Evolutionary conservation across 2,329 filamentous ascomycete species (phyloP).

Genomic region (Pseudodiploospora longispora): DNA sequence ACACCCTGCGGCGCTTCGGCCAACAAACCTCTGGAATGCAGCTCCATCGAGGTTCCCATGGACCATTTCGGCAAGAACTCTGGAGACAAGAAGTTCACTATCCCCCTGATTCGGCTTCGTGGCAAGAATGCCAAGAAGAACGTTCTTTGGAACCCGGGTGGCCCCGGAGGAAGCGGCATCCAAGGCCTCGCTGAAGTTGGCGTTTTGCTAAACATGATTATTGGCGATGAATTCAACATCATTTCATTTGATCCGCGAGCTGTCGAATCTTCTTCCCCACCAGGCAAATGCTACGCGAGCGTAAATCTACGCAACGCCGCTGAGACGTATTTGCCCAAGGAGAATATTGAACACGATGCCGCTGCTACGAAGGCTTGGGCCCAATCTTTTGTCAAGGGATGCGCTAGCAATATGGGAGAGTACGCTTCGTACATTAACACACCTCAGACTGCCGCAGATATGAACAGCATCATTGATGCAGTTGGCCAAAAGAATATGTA

Average conservation of each 20-base stretch:
- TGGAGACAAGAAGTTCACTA: slow-evolving; percentile 30
- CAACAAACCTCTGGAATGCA: slow-evolving; percentile 33
- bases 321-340: slow-evolving; percentile 3
- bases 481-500: slow-evolving; percentile 23
- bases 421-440: slow-evolving; percentile 39
- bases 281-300: slow-evolving; percentile 32
- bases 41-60: slow-evolving; percentile 35
- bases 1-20: slow-evolving; percentile 28
- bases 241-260: slow-evolving; percentile 41
- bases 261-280: slow-evolving; percentile 22
- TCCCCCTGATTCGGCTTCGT: slow-evolving; percentile 37
- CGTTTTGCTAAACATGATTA: slow-evolving; percentile 23
- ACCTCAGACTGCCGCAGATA: slow-evolving; percentile 42
- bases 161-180: slow-evolving; percentile 37
- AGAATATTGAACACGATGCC: slow-evolving; percentile 24
- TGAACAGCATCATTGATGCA: slow-evolving; percentile 40
- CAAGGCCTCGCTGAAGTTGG: slow-evolving; percentile 27
- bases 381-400: slow-evolving; percentile 31
- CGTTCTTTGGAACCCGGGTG: slow-evolving; percentile 39
- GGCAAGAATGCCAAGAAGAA: slow-evolving; percentile 32
- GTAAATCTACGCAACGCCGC: slow-evolving; percentile 20
- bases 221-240: slow-evolving; percentile 37
- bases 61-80: slow-evolving; percentile 34
- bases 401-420: slow-evolving; percentile 36
- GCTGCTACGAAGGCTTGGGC: slow-evolving; percentile 33